phyloP scores from a whole-genome alignment of 2,329 filamentous ascomycete genomes.

The Lachnellula willkommii region DNA sequence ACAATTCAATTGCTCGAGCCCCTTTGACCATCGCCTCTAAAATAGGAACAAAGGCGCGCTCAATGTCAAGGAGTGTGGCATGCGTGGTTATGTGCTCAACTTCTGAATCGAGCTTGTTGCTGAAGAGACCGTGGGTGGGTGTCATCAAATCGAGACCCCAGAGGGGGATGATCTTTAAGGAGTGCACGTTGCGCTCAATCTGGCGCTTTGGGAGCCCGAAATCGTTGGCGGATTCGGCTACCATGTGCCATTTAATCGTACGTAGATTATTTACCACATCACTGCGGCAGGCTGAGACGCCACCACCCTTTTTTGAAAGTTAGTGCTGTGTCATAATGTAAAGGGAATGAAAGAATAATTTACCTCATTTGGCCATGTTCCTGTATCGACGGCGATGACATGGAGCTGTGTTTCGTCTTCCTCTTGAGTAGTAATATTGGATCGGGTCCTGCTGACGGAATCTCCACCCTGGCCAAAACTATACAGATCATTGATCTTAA shows the following conservation, averaged over 20 bases:
- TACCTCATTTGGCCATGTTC: constrained; percentile 8
- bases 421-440: constrained; percentile 23
- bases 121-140: constrained; percentile 44
- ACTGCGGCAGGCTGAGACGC: constrained; percentile 39
- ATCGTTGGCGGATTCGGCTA: constrained; percentile 47
- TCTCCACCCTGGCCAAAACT: constrained; percentile 34
- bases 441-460: constrained; percentile 31
- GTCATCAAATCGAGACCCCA: constrained; percentile 47
- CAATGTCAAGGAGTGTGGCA: constrained; percentile 40
- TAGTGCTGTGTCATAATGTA: neutral
- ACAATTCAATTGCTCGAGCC: constrained; percentile 41
- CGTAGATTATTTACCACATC: constrained; percentile 45
- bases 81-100: constrained; percentile 39
- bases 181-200: constrained; percentile 46
- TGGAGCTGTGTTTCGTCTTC: constrained; percentile 32
- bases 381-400: constrained; percentile 35
- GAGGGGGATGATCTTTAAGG: constrained; percentile 43
- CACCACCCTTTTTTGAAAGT: neutral
- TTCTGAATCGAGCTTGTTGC: constrained; percentile 44
- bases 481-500: constrained; percentile 33
- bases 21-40: constrained; percentile 45
- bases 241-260: constrained; percentile 46
- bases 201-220: constrained; percentile 45
- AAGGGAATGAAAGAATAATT: neutral
- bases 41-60: constrained; percentile 49